Percentiles rank a stretch among this genome's conserved stretches.
These are phyloP conservation scores for Vitis cinerea DNA, from an alignment of 164 flowering plant species.

Conservation along the genomic window DNA sequence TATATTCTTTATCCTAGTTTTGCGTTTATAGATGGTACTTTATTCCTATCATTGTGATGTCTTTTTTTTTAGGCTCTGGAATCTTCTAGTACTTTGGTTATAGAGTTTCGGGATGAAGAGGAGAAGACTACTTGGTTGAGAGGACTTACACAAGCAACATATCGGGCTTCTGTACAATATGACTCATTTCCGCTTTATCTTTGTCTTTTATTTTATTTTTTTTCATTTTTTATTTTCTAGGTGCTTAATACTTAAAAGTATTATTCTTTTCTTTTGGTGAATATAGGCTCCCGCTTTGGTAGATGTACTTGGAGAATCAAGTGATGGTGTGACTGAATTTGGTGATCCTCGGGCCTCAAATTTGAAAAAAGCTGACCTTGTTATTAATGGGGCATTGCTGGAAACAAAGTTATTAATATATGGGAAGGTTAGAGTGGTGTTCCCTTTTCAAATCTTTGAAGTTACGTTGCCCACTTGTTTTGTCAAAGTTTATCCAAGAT, in stretches of 20 bases:
- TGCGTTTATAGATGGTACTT: background rate
- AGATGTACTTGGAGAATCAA: constrained; percentile 50
- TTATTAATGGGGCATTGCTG: constrained; percentile 72
- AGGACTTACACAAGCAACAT: constrained; percentile 79
- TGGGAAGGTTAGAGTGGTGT: constrained; percentile 63
- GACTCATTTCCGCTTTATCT: background rate
- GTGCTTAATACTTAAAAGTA: constrained; percentile 3
- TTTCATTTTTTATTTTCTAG: background rate
- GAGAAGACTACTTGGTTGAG: constrained; percentile 79
- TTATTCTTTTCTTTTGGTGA: constrained; percentile 9
- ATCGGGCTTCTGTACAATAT: constrained; percentile 78
- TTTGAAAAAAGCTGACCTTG: constrained; percentile 71
- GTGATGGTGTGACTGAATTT: constrained; percentile 26
- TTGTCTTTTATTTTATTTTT: background rate
- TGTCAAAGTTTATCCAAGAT: too few relatives aligned
- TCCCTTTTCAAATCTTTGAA: too few relatives aligned
- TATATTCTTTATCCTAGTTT: background rate
- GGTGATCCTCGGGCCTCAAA: constrained; percentile 31
- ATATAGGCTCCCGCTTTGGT: constrained; percentile 71
- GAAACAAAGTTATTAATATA: constrained; percentile 75
- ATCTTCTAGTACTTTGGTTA: constrained; percentile 77
- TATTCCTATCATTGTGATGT: background rate
- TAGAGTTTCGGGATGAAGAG: constrained; percentile 67
- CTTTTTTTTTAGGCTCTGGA: constrained; percentile 68
- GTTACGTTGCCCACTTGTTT: background rate